Percentiles rank a stretch among this genome's conserved stretches.
Evolutionary conservation across 345 rosid genomes (phyloP).

Genomic region (Litchi chinensis): DNA sequence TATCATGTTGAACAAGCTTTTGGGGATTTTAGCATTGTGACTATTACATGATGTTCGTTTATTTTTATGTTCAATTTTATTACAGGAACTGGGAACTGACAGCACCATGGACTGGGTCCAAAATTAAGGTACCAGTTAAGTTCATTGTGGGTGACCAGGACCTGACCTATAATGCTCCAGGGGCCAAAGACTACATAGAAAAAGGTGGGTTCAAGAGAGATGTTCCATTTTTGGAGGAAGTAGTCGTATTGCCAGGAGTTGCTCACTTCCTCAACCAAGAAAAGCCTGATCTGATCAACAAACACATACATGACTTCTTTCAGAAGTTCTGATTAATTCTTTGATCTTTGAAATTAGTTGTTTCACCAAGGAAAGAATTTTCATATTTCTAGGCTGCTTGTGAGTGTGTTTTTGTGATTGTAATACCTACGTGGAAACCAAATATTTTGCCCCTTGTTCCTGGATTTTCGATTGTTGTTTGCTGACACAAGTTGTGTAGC

Average conservation of each 20-base stretch:
- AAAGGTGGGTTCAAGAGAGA: constrained; percentile 52
- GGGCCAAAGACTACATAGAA: constrained; percentile 56
- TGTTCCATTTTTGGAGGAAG: constrained; percentile 72
- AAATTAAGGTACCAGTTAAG: constrained; percentile 65
- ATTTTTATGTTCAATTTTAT: not conserved
- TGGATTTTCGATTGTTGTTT: too few species aligned
- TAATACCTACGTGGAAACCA: too few species aligned
- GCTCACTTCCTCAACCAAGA: constrained; percentile 78
- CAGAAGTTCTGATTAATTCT: constrained; percentile 25
- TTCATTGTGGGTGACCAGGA: constrained; percentile 78
- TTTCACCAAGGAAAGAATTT: not conserved
- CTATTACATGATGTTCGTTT: not conserved
- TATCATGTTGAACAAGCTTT: not conserved
- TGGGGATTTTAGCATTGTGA: not conserved
- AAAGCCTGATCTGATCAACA: constrained; percentile 58
- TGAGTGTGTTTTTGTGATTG: not conserved
- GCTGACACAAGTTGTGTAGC: too few species aligned
- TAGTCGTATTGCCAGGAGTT: constrained; percentile 68
- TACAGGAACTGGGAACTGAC: constrained; percentile 79
- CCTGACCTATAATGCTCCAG: constrained; percentile 53
- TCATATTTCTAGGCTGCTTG: not conserved
- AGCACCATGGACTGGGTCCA: constrained; percentile 62
- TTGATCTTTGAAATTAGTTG: not conserved
- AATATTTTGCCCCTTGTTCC: not conserved
- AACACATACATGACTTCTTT: constrained; percentile 63